Base-by-base conservation (phyloP, 768 basidiomycete species). In the Amanita rubescens region DNA sequence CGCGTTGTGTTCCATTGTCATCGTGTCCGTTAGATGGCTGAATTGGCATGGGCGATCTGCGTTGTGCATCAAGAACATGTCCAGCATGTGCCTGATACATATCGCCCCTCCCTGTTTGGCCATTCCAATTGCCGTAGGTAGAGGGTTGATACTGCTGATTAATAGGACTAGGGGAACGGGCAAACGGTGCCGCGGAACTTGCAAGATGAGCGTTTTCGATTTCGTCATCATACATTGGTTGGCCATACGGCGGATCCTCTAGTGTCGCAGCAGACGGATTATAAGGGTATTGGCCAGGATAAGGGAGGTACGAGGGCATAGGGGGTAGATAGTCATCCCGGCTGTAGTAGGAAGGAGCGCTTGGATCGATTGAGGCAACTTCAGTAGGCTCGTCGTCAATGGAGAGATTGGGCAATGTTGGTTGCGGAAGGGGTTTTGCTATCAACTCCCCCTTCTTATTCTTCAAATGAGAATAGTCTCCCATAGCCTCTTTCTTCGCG, bases 321-420 rank as follows among this genome's bases (percentile, higher is more conserved):
- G 85, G 79, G 1, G 85, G 76, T 5, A 85, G 85, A 56, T 79
- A 81, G 49, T 75, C 72, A 32, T 85, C 80, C 49, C 71, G 69
- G 57, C 73, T 69, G 65, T 80, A 79, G 59, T 77, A 77, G 7
- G 75, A 70, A 67, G 72, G 82, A 54, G 76, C 76, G 0, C 79
- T 69, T n/a, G n/a, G n/a, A 38, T 67, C 71, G 17, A 76, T 76
- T 7, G 81, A 80, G 53, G 79, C 76, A 1, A 71, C 67, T 48
- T 81, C 73, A 55, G 85, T 82, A 2, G 41, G 27, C 59, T 87
- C 84, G 58, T 94, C 89, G 52, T 94, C 87, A 43, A 96, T 76
- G n/a, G 82, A 84, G 47, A 99, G 76, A 58, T 89, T 90, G 12
- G 96, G 96, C 32, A 98, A 79, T 8, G 96, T 99, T 1, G 96